Conservation (phyloP, 1,139 yeast species). For the Taphrina betulina region DNA sequence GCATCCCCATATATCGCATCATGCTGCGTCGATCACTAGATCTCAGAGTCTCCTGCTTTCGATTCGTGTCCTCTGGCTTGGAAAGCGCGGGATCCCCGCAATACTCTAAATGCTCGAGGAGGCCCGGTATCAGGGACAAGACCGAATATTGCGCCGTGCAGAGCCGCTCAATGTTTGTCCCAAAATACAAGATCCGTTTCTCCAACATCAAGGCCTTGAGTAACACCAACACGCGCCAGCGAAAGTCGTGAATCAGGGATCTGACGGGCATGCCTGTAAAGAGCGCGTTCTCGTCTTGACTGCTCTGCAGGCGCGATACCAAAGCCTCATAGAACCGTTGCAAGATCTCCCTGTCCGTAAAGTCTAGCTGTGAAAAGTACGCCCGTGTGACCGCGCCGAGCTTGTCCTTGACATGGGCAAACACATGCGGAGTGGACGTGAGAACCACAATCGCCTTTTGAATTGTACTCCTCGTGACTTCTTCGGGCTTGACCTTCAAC, state of each 20-base stretch:
- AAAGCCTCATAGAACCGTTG: constrained; percentile 73
- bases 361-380: constrained; percentile 76
- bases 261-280: constrained; percentile 55
- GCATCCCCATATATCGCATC: constrained; percentile 79
- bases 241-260: constrained; percentile 61
- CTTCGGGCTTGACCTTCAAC: constrained; percentile 58
- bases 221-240: constrained; percentile 61
- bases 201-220: constrained; percentile 78
- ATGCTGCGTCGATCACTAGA: constrained; percentile 77
- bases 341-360: constrained; percentile 66
- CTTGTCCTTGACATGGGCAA: constrained; percentile 77
- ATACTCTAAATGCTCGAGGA: constrained; percentile 68
- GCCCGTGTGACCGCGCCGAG: constrained; percentile 84
- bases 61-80: constrained; percentile 56
- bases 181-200: constrained; percentile 56
- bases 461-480: constrained; percentile 81
- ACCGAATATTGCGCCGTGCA: constrained; percentile 66
- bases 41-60: constrained; percentile 62
- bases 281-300: constrained; percentile 4
- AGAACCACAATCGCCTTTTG: constrained; percentile 91
- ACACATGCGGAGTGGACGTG: constrained; percentile 78
- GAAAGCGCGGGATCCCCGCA: constrained; percentile 75
- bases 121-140: constrained; percentile 46
- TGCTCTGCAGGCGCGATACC: constrained; percentile 41
- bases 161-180: constrained; percentile 76